Evolutionary conservation across 345 rosid species (phyloP), one percentile per base, ranked within the genome.

Genomic region (Excoecaria cochinchinensis): DNA sequence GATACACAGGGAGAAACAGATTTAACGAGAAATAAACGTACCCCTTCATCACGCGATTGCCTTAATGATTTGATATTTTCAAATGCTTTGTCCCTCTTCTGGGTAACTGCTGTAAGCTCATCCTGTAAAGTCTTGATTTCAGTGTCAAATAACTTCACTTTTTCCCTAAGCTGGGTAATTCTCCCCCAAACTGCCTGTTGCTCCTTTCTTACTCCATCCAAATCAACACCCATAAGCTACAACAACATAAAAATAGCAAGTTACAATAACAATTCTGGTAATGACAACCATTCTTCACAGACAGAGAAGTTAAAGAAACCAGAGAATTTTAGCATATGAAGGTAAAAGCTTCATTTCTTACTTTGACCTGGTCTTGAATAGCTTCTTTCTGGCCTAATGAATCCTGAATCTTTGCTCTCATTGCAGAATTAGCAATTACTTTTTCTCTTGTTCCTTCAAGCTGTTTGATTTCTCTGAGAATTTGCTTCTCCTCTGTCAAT

Each of bases 311-410:
- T n/a, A 19, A 24, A 36, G 60, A 70, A 63, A 61, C 71, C 39
- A 74, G 39, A 77, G 42, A 4, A 63, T 24, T 48, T 42, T 15
- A 63, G 19, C 16, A 14, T 42, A n/a, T 22, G 59, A 51, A 50
- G 59, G 56, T n/a, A 12, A 24, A 40, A 71, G 62, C 6, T 52
- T 15, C 16, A n/a, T 59, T 10, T 75, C 87, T 87, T 92, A 96
- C 99, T 83, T 96, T 93, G 83, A 96, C 98, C 86, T 90, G 97
- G 77, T 86, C 98, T 83, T 90, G 92, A 72, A 93, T 90, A 70
- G 77, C 88, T 74, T 96, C 97, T 81, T 89, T 92, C 64, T 86
- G 94, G 74, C 99, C 99, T 86, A 93, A 42, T 38, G 96, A 86
- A 63, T 92, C 97, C 89, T 93, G 91, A 76, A 96, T 88, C 79